Conservation (phyloP, 768 basidiomycete species). For the Mycena filopes region DNA sequence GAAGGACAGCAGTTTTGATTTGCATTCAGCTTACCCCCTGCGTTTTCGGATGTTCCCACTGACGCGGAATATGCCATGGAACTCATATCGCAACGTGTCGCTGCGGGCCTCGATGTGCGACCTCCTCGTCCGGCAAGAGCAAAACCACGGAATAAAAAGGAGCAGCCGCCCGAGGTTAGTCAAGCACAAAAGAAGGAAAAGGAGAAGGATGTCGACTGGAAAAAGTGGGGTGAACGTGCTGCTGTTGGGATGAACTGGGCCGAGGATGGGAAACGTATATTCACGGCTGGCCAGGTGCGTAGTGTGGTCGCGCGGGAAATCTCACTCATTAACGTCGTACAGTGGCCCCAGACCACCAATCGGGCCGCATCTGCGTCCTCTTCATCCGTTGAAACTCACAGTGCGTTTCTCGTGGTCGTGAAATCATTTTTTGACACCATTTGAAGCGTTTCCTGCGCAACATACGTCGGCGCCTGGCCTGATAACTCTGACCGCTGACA, state of each 20-base stretch:
- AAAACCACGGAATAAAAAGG: conserved; percentile 30
- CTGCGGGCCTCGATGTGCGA: conserved; percentile 61
- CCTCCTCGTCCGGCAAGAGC: conserved; percentile 40
- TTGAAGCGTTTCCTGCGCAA: conserved; percentile 70
- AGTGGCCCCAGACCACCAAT: conserved; percentile 17
- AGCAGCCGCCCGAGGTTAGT: conserved; percentile 1
- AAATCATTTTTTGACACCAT: conserved; percentile 1
- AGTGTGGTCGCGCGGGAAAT: neutral
- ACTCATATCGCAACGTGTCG: conserved; percentile 68
- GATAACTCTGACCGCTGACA: conserved; percentile 62
- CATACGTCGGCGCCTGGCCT: conserved; percentile 64
- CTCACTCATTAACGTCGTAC: neutral
- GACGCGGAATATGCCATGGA: conserved; percentile 80
- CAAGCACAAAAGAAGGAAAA: conserved; percentile 11
- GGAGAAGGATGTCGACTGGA: conserved; percentile 56
- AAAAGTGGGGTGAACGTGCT: conserved; percentile 64
- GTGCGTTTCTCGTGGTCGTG: conserved; percentile 41
- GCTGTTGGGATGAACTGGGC: conserved; percentile 57
- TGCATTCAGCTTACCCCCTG: conserved; percentile 53
- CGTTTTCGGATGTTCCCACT: conserved; percentile 66
- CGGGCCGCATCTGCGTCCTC: neutral
- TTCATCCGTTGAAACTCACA: conserved; percentile 39
- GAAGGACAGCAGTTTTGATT: neutral
- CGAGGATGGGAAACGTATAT: conserved; percentile 52
- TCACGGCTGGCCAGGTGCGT: conserved; percentile 49